These are phyloP conservation scores for Thermomyces lanuginosus DNA, from an alignment of 2,329 filamentous ascomycete species.

Conservation along the genomic window DNA sequence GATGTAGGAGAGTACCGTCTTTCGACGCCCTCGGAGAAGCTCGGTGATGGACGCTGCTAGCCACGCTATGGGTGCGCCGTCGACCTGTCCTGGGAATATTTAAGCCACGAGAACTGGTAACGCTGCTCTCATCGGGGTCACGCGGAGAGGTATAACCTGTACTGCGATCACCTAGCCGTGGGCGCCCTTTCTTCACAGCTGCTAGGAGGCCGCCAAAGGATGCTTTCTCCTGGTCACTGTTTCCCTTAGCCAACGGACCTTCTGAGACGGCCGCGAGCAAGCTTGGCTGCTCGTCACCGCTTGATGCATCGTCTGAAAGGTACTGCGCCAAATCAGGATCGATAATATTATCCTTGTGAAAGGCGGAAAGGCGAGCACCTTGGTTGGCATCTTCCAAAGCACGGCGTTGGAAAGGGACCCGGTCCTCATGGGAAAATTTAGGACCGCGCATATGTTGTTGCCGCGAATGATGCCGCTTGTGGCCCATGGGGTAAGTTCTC, in stretches of 20 bases:
- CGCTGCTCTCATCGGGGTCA: slow-evolving; percentile 48
- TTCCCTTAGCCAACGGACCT: slow-evolving; percentile 45
- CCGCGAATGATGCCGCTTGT: slow-evolving; percentile 75
- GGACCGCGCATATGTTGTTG: slow-evolving; percentile 67
- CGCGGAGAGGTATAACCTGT: slow-evolving; percentile 53
- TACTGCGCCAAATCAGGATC: slow-evolving; percentile 90
- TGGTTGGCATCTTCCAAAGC: slow-evolving; percentile 49
- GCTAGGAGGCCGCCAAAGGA: slow-evolving; percentile 58
- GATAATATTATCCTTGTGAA: slow-evolving; percentile 96
- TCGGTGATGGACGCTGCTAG: slow-evolving; percentile 55
- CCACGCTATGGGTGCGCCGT: slow-evolving; percentile 68
- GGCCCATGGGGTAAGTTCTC: slow-evolving; percentile 61
- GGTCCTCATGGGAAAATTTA: slow-evolving; percentile 56
- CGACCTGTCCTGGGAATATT: slow-evolving; percentile 48
- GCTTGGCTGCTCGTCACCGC: slow-evolving; percentile 79
- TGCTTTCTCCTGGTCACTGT: slow-evolving; percentile 55
- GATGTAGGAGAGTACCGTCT: slow-evolving; percentile 32
- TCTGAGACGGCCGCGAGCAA: slow-evolving; percentile 60
- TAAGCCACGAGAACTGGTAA: slow-evolving; percentile 42
- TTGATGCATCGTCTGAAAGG: slow-evolving; percentile 87
- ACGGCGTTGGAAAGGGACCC: slow-evolving; percentile 73
- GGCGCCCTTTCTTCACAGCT: slow-evolving; percentile 59
- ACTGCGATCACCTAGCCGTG: slow-evolving; percentile 56
- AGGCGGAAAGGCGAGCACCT: slow-evolving; percentile 62
- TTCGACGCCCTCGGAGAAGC: slow-evolving; percentile 53